Evolutionary conservation across 1,139 yeast species (phyloP).

Genomic region (Taphrina communis): DNA sequence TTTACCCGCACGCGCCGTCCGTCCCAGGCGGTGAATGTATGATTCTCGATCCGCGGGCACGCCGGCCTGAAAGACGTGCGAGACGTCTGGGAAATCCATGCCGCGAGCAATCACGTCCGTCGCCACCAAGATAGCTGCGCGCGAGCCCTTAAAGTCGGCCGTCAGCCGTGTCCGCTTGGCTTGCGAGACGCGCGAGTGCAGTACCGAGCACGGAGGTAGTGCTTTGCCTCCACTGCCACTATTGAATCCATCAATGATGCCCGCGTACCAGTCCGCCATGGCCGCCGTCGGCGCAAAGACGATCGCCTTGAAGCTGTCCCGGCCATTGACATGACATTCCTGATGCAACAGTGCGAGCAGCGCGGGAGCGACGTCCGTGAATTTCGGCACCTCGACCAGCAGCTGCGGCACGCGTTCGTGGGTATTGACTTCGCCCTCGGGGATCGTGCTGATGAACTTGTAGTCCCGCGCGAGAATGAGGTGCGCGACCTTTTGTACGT

Average conservation of each 20-base stretch:
- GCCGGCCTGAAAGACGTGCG: constrained; percentile 96
- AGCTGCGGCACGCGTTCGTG: constrained; percentile 98
- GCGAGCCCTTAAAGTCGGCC: constrained; percentile 96
- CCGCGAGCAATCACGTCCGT: constrained; percentile 99
- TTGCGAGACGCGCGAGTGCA: constrained; percentile 98
- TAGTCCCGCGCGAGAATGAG: constrained; percentile 95
- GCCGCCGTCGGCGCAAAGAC: constrained; percentile 95
- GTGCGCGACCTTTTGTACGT: constrained; percentile 96
- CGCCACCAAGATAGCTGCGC: constrained; percentile 87
- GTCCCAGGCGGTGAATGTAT: constrained; percentile 95
- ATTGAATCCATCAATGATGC: constrained; percentile 89
- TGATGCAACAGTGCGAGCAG: constrained; percentile 86
- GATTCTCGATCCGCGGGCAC: constrained; percentile 99
- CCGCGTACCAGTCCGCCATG: constrained; percentile 94
- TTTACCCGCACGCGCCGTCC: constrained; percentile 92
- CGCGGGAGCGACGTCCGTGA: constrained; percentile 83
- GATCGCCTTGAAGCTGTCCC: constrained; percentile 81
- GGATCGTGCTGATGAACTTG: constrained; percentile 88
- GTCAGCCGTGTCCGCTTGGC: constrained; percentile 96
- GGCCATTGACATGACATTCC: constrained; percentile 56
- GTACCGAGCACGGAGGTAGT: constrained; percentile 74
- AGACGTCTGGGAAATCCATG: constrained; percentile 93
- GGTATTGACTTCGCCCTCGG: constrained; percentile 70
- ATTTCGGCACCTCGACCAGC: constrained; percentile 95
- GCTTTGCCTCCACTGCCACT: constrained; percentile 47